Conservation (phyloP, 2,329 filamentous ascomycete genomes). For the Stachybotrys chartarum region DNA sequence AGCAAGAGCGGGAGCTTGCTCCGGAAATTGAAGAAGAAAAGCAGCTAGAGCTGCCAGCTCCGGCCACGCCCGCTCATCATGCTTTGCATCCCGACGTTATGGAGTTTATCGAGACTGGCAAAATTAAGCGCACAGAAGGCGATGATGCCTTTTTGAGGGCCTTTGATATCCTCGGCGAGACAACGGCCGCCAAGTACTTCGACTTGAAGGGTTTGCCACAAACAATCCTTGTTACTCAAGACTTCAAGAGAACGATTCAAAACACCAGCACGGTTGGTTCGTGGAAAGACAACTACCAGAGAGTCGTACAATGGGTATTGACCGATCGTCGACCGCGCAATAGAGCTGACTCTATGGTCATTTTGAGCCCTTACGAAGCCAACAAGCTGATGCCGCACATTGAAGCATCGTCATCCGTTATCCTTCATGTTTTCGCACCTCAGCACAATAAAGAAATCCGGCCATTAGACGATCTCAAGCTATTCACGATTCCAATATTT, state of each 20-base stretch:
- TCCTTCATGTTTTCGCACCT: slow-evolving; percentile 38
- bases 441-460: slow-evolving; percentile 1
- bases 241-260: neutral
- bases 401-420: slow-evolving; percentile 13
- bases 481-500: neutral
- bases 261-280: neutral
- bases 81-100: neutral
- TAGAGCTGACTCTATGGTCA: slow-evolving; percentile 25
- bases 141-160: neutral
- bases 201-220: neutral
- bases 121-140: neutral
- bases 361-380: slow-evolving; percentile 56
- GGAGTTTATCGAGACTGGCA: neutral
- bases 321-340: slow-evolving; percentile 1
- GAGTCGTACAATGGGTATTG: slow-evolving; percentile 3
- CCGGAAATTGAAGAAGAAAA: slow-evolving; percentile 2
- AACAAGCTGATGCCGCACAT: slow-evolving; percentile 21
- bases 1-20: slow-evolving; percentile 2
- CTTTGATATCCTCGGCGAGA: neutral
- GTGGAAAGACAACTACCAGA: neutral
- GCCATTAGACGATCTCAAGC: slow-evolving; percentile 2
- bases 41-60: neutral
- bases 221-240: neutral
- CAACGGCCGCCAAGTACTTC: neutral
- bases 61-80: neutral